These are phyloP conservation scores for Umbelopsis sp. DNA, from an alignment of 371 early-diverging fungal species.

Conservation along the genomic window DNA sequence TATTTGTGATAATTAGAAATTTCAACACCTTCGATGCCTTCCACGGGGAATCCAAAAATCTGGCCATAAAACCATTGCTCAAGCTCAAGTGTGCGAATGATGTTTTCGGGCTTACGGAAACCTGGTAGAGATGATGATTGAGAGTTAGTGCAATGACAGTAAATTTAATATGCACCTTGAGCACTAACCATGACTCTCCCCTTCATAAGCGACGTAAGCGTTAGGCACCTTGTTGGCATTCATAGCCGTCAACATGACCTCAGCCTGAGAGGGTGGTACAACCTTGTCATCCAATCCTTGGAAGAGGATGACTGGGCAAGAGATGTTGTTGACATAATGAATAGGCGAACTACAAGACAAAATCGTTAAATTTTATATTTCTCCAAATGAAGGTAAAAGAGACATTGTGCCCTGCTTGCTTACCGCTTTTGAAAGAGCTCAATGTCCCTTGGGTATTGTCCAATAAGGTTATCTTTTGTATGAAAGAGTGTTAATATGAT, in stretches of 20 bases:
- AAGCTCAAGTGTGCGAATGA: slow-evolving; percentile 50
- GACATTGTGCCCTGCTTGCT: background rate
- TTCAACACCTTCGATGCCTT: slow-evolving; percentile 44
- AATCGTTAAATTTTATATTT: no score
- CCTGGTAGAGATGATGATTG: slow-evolving; percentile 21
- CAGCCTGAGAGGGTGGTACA: slow-evolving; percentile 78
- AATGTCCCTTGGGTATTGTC: slow-evolving; percentile 63
- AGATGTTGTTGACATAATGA: slow-evolving; percentile 58
- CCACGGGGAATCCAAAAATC: slow-evolving; percentile 51
- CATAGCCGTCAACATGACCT: slow-evolving; percentile 71
- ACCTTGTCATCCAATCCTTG: slow-evolving; percentile 80
- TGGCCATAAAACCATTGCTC: slow-evolving; percentile 60
- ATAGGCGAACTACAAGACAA: slow-evolving; percentile 52
- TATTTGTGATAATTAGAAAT: slow-evolving; percentile 37
- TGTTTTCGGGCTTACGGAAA: slow-evolving; percentile 53
- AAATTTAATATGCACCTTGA: background rate
- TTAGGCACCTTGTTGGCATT: slow-evolving; percentile 63
- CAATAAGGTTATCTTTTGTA: slow-evolving; percentile 54
- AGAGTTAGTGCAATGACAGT: background rate
- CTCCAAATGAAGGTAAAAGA: no score
- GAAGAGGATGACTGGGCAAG: slow-evolving; percentile 72
- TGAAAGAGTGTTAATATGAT: background rate
- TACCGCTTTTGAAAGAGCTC: slow-evolving; percentile 56
- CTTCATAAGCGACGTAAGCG: slow-evolving; percentile 70
- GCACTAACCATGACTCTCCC: slow-evolving; percentile 68